Base-by-base conservation (phyloP, 352 stramenopile genomes). In the Pythium brassicae region DNA sequence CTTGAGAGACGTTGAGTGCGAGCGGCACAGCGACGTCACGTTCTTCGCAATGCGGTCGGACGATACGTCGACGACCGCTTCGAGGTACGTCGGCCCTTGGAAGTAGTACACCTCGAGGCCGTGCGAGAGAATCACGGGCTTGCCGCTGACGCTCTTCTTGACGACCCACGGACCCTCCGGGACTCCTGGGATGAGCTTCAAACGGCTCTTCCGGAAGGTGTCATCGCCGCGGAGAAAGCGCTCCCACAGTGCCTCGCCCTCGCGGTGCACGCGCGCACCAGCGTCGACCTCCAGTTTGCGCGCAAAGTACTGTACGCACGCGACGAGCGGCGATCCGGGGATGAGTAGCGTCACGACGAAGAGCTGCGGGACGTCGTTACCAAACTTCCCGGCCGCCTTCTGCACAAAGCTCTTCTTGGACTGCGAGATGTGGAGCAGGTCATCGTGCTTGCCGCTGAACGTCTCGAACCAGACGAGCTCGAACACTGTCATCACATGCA, bases 391-490 rank as follows among this genome's bases (percentile, higher is more conserved):
- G 50, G 83, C 34, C 27, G 78, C 79, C 32, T 75, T 82, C 48
- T 82, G 69, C 7, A 73, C 71, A 56, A 92, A 89, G 49, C 78
- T 89, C 61, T 89, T 86, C 26, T 71, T 78, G 47, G 72, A 82
- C 56, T 83, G 68, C 11, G 62, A 78, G 17, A 91, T 74, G 57
- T 92, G 77, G 26, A 89, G 65, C 29, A 94, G 62, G 26, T 88
- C 74, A 14, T 79, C 66, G 39, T 83, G 68, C 22, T 86, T 74
- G 43, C 83, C 80, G 50, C 73, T 78, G 53, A 94, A 88, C 32
- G 88, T 59, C 50, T 94, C 83, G 50, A 94, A 88, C 83, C 83
- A 94, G 43, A 94, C 55, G 34, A 94, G 68, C 52, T 92, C 83
- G 51, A 90, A 89, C 53, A 92, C 83, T 93, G 50, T 10, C 32